Evolutionary conservation across 257 asterid species (phyloP).

Genomic region (Ilex aquifolium): DNA sequence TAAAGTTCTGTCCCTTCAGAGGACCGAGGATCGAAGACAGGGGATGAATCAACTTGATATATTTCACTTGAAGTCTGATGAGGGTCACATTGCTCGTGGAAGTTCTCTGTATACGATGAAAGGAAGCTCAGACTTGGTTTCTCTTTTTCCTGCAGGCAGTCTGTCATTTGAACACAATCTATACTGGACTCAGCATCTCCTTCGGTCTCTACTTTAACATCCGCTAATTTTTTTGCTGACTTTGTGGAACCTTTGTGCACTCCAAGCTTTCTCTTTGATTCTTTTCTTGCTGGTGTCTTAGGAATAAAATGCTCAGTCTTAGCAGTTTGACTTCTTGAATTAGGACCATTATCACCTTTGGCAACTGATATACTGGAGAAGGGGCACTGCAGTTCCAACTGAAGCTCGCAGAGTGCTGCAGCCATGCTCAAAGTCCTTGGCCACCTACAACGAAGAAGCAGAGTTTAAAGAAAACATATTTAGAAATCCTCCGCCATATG

Average conservation of each 20-base stretch:
- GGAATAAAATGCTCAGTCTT: slow-evolving; percentile 33
- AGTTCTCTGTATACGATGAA: slow-evolving; percentile 12
- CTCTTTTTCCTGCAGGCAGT: slow-evolving; percentile 11
- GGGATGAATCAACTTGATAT: not conserved
- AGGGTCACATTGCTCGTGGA: slow-evolving; percentile 11
- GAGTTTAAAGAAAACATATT: no score
- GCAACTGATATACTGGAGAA: slow-evolving; percentile 14
- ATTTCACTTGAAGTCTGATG: slow-evolving; percentile 5
- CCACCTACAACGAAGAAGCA: slow-evolving; percentile 49
- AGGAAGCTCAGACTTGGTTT: slow-evolving; percentile 3
- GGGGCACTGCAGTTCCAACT: slow-evolving; percentile 44
- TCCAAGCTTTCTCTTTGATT: slow-evolving; percentile 31
- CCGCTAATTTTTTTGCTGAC: slow-evolving; percentile 16
- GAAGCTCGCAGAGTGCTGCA: slow-evolving; percentile 77
- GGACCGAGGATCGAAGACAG: slow-evolving; percentile 14
- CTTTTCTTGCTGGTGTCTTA: slow-evolving; percentile 58
- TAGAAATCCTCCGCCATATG: no score
- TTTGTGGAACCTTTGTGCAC: slow-evolving; percentile 19
- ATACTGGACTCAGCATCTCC: slow-evolving; percentile 12
- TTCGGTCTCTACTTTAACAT: slow-evolving; percentile 9
- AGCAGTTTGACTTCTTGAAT: slow-evolving; percentile 12
- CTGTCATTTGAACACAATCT: slow-evolving; percentile 9
- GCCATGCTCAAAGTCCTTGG: slow-evolving; percentile 83
- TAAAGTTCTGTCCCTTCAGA: slow-evolving; percentile 13
- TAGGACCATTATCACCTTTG: slow-evolving; percentile 16